Evolutionary conservation across 2,329 filamentous ascomycete species (phyloP).

Genomic region (Sporothrix variecibatus): DNA sequence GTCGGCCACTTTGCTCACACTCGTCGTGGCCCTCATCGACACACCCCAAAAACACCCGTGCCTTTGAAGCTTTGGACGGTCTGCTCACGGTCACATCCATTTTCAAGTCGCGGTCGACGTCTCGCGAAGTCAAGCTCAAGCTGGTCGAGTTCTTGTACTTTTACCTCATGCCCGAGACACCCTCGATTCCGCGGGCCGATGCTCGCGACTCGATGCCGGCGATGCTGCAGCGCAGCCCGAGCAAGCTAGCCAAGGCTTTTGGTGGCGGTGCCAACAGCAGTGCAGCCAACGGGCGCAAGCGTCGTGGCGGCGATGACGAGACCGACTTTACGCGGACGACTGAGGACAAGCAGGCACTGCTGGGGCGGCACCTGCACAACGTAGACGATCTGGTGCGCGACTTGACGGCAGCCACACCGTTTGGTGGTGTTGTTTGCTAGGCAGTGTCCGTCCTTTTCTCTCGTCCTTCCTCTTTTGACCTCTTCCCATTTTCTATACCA

Average conservation of each 20-base stretch:
- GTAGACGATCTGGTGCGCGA: constrained; percentile 85
- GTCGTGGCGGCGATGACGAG: constrained; percentile 23
- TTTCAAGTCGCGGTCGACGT: constrained; percentile 85
- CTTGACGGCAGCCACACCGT: constrained; percentile 75
- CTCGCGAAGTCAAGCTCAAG: constrained; percentile 88
- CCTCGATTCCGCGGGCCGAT: constrained; percentile 53
- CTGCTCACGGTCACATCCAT: constrained; percentile 88
- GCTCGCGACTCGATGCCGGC: constrained; percentile 45
- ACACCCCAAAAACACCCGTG: constrained; percentile 81
- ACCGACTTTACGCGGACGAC: constrained; percentile 61
- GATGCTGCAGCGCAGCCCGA: constrained; percentile 67
- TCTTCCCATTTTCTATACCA: not conserved
- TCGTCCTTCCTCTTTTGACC: not conserved
- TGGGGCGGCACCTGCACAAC: constrained; percentile 76
- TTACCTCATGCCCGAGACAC: constrained; percentile 92
- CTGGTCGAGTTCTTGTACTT: constrained; percentile 98
- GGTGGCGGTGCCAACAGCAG: constrained; percentile 37
- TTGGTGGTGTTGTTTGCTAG: constrained; percentile 61
- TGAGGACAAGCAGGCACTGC: constrained; percentile 77
- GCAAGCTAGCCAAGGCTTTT: constrained; percentile 65
- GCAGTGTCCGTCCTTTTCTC: not conserved
- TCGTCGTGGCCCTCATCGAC: constrained; percentile 86
- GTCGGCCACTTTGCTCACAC: constrained; percentile 82
- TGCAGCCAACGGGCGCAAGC: constrained; percentile 23
- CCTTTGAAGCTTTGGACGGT: constrained; percentile 89